Evolutionary conservation across 2,329 filamentous ascomycete species (phyloP), one percentile per base, ranked within the genome.

Genomic region (Corniculantispora saksenae): DNA sequence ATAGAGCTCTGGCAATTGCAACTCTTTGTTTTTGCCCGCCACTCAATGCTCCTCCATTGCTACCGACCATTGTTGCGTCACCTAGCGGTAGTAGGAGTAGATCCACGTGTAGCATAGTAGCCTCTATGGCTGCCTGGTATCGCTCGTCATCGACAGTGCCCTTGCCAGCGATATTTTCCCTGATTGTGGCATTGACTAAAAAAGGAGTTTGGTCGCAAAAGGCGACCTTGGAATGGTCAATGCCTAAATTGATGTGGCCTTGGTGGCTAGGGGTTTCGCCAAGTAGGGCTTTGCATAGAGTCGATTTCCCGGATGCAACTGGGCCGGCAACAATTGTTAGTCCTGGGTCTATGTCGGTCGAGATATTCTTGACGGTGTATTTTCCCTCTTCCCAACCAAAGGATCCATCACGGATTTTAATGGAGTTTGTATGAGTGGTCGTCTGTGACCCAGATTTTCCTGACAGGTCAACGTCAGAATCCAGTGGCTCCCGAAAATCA

Each of bases 1-100:
- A 70, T 6, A 70, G 61, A 8, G 69, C 68, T 1, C 69, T 56
- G 2, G 69, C 68, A 23, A 70, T 72, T 9, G 73, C 70, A 0
- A 79, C 70, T 0, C 77, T 73, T 3, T 79, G 77, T 53, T 73
- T 74, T 64, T 82, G 80, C 0, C 81, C 80, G 1, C 80, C 81
- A 15, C 77, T 80, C 1, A 82, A 65, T 27, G 74, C 76, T 21
- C 80, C 80, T 53, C 45, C 45, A 10, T 23, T 23, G n/a, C 45
- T 48, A 3, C 45, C 45, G n/a, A 48, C 45, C n/a, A 82, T 69
- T 3, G 73, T 72, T 0, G 78, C 79, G 13, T 72, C 45, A 1
- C 45, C 60, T 25, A 80, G 76, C 0, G 79, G 77, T 2, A 74
- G 69, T 0, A 75, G 73, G 0, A 82, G 66, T n/a, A 2, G 67